Evolutionary conservation across 176 grass and related monocot genomes (phyloP), one percentile per base, ranked within the genome.

Genomic region (Sorghum bicolor): DNA sequence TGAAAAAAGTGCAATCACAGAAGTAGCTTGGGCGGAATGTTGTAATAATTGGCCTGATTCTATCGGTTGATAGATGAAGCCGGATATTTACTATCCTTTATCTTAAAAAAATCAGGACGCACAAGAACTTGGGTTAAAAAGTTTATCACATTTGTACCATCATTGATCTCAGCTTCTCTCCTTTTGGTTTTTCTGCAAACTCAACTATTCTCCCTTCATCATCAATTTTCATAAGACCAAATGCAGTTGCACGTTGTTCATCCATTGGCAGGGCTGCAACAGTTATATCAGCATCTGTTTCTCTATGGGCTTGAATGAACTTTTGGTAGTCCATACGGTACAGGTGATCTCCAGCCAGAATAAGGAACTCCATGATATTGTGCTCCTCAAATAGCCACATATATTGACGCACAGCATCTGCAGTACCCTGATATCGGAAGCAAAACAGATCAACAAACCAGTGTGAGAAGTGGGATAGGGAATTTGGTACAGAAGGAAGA

Each of bases 281-380:
- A 34, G 93, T 99, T 44, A 96, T 96, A 72, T 99, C 93, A 34
- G 97, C 93, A 83, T 94, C 76, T 52, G 93, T 94, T 87, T 99
- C 97, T 76, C 97, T 89, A 69, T 99, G 97, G 6, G 93, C 97
- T 75, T 99, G 97, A 78, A 99, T 96, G 80, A 99, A 99, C 28
- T 94, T 99, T 81, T 99, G 89, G 45, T 99, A 96, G 78, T 96
- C 93, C 97, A 99, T 99, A 15, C 93, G 89, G 28, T 99, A 99
- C 24, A 99, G 68, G 74, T 99, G 97, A 86, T 99, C 97, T 75
- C 97, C 97, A 53, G 97, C 97, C 29, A 99, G 81, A 84, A 96
- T 72, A 39, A 99, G 88, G 36, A 79, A 99, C 57, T 99, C 97
- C 97, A 99, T 96, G 15, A 99, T 80, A 90, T 99, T 91, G 48